Base-by-base conservation (phyloP, 768 basidiomycete genomes). In the Gloeostereum incarnatum region DNA sequence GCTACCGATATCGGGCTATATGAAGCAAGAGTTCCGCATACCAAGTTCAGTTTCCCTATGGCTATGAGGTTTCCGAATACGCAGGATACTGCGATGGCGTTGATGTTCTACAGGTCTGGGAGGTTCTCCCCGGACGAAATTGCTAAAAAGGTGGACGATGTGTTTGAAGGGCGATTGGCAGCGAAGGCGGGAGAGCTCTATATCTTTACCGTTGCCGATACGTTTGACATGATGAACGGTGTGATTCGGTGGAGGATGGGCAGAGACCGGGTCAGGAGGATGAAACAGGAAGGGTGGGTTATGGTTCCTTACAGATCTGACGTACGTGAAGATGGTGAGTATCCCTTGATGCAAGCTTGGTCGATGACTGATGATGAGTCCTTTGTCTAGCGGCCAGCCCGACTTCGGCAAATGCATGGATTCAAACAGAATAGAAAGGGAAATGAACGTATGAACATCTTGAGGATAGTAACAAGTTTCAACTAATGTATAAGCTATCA, bases 1-100 rank as follows among this genome's bases (percentile, higher is more conserved):
- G 29, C 42, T 3, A 45, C 42, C 17, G 52, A 52, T 17, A 53
- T 57, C 27, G 51, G n/a, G n/a, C n/a, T n/a, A n/a, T n/a, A n/a
- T n/a, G n/a, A n/a, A n/a, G n/a, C n/a, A n/a, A n/a, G n/a, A n/a
- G n/a, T n/a, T n/a, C 47, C 3, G 14, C 44, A 6, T 56, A 47
- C 33, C 48, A 55, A 41, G 6, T 31, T 42, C 4, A 49, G 39
- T 6, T 10, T 14, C 10, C 31, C 30, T 6, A n/a, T 39, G 5
- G 32, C 35, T 9, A 22, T 36, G 25, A 22, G 19, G 31, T 41
- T 42, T 26, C 27, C 22, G 3, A 34, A 39, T 1, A 38, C 30
- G n/a, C 20, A 38, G 17, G 41, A 45, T 31, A 21, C 17, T 8
- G 11, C 32, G 8, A 8, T 9, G 11, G 8, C 18, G 8, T 17